Percentiles rank a stretch among this genome's conserved stretches.
phyloP scores from a whole-genome alignment of 2,329 filamentous ascomycete species.

The Nothophoma quercina region DNA sequence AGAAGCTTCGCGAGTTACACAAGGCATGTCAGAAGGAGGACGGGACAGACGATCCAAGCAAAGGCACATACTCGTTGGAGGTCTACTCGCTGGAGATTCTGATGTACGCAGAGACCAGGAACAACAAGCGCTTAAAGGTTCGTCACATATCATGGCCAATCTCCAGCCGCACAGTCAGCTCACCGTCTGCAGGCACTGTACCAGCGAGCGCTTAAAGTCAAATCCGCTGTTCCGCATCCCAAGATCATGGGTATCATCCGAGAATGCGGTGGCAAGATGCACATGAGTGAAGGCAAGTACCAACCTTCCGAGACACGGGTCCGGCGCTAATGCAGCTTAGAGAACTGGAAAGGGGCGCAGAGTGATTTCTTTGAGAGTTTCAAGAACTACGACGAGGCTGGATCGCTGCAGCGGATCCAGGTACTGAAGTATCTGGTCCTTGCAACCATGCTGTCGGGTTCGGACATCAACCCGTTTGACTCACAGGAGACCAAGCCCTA shows the following conservation, averaged over 20 bases:
- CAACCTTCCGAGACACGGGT: slow-evolving; percentile 17
- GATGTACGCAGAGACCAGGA: slow-evolving; percentile 96
- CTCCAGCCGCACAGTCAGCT: slow-evolving; percentile 33
- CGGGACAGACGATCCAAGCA: slow-evolving; percentile 88
- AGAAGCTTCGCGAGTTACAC: slow-evolving; percentile 88
- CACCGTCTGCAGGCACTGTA: slow-evolving; percentile 70
- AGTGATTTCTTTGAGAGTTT: slow-evolving; percentile 99
- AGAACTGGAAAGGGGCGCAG: slow-evolving; percentile 98
- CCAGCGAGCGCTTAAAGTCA: slow-evolving; percentile 87
- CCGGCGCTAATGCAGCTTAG: slow-evolving; percentile 53
- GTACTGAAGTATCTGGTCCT: slow-evolving; percentile 96
- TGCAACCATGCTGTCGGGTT: slow-evolving; percentile 98
- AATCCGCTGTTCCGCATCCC: slow-evolving; percentile 96
- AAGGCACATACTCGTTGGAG: slow-evolving; percentile 94
- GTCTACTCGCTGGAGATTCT: slow-evolving; percentile 97
- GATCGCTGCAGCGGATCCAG: slow-evolving; percentile 93
- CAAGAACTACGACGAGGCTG: slow-evolving; percentile 97
- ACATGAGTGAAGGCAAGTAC: slow-evolving; percentile 83
- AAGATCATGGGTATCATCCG: slow-evolving; percentile 99
- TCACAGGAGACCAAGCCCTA: slow-evolving; percentile 99
- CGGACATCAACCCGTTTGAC: slow-evolving; percentile 97
- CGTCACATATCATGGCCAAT: no score
- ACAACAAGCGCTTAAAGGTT: slow-evolving; percentile 94
- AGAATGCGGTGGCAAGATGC: slow-evolving; percentile 99
- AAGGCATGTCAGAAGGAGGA: slow-evolving; percentile 86